phyloP scores from a whole-genome alignment of 495 filamentous ascomycete genomes.

The Aspergillus avenaceus region DNA sequence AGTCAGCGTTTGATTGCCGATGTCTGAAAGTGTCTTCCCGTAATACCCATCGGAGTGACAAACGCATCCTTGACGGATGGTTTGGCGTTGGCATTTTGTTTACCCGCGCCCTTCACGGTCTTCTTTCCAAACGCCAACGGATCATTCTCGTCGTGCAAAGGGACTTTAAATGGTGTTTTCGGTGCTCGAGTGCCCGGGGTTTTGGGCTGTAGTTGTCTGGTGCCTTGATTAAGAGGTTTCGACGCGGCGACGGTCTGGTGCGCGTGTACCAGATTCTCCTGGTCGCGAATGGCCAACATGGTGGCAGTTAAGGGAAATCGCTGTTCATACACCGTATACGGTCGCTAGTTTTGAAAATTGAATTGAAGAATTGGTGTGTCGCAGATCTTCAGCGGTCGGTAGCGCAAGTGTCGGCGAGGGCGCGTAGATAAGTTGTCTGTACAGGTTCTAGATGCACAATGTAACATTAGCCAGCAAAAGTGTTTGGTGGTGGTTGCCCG shows the following conservation, averaged over 20 bases:
- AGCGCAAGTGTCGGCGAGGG: neutral
- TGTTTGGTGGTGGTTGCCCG: conserved; percentile 41
- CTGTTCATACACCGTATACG: conserved; percentile 19
- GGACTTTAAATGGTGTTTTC: conserved; percentile 81
- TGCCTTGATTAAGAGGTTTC: conserved; percentile 71
- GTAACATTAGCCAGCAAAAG: neutral
- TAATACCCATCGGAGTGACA: conserved; percentile 76
- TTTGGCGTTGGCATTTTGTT: conserved; percentile 63
- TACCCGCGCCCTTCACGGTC: conserved; percentile 57
- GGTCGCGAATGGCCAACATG: conserved; percentile 81
- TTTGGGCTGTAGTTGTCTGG: conserved; percentile 63
- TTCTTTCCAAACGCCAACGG: conserved; percentile 59
- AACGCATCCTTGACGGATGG: conserved; percentile 61
- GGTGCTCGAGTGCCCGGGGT: conserved; percentile 71
- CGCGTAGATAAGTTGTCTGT: conserved; percentile 8
- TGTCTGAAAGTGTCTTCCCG: neutral
- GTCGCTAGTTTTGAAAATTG: neutral
- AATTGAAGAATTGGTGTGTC: neutral
- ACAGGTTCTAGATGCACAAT: conserved; percentile 24
- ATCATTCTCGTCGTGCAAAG: conserved; percentile 84
- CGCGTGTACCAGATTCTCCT: conserved; percentile 80
- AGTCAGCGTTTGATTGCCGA: conserved; percentile 20
- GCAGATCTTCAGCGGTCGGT: neutral
- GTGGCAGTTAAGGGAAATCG: conserved; percentile 26
- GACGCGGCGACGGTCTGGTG: conserved; percentile 73